Conservation (phyloP, 1,139 yeast genomes). For the Protomyces gravidus region DNA sequence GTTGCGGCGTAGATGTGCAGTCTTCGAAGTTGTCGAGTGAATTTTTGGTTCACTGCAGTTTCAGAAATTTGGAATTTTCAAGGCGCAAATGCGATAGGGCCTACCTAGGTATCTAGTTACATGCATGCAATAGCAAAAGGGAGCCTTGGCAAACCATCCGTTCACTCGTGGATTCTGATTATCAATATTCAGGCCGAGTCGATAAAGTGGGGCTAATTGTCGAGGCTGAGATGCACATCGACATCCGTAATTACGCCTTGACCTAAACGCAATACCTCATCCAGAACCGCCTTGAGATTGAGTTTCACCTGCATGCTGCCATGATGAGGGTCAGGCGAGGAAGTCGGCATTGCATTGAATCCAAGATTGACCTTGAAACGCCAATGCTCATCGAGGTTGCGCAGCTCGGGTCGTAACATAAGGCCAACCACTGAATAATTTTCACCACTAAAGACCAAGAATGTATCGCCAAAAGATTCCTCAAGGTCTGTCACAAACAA, state of each 20-base stretch:
- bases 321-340: conserved; percentile 29
- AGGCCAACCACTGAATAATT: conserved; percentile 46
- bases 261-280: conserved; percentile 70
- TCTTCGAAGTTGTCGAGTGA: no score
- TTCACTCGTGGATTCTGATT: no score
- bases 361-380: conserved; percentile 75
- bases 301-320: conserved; percentile 45
- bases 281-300: conserved; percentile 68
- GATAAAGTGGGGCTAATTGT: no score
- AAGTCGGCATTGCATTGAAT: conserved; percentile 63
- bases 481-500: conserved; percentile 37
- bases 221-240: conserved; percentile 18
- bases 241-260: conserved; percentile 51
- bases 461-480: conserved; percentile 45
- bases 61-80: no score
- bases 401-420: conserved; percentile 65
- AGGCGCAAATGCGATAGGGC: no score
- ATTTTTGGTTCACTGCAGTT: no score
- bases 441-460: conserved; percentile 38
- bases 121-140: no score
- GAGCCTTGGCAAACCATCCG: no score
- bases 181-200: no score
- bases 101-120: no score
- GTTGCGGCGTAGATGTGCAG: no score
- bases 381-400: conserved; percentile 51